Base-by-base conservation (phyloP, 805 yeast species). In the Cyberlindnera subsufficiens region DNA sequence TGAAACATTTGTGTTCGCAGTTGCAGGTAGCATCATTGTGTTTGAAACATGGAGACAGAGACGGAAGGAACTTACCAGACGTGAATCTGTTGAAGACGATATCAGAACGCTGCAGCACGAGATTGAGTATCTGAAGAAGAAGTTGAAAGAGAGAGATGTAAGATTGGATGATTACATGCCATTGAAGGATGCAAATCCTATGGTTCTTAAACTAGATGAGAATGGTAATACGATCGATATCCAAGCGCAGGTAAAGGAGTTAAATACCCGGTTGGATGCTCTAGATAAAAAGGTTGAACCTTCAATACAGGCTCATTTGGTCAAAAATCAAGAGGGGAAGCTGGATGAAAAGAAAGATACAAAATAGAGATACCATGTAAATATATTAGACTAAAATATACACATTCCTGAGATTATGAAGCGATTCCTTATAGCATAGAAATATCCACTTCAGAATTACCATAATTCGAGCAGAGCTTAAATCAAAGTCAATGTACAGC, bases 21-120 rank as follows among this genome's bases (percentile, higher is more conserved):
- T 88, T 19, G 95, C 93, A 1, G 93, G 95, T 5, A 72, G 82
- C 1, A 70, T 85, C 42, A 79, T 88, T 10, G 55, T 87, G 11
- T 86, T 74, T 57, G 96, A 88, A 58, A 74, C 86, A 22, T 69
- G 74, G 53, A 71, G 91, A 52, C 77, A 84, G 37, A 68, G 86
- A 33, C 72, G 74, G 54, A 84, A 83, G 63, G 86, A 82, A 49
- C 61, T 66, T 42, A 66, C 67, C 32, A 74, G 86, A 46, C 72
- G 82, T 44, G 88, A 80, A 43, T 70, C 74, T 0, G 74, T 86
- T 6, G 78, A 77, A n/a, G 89, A 82, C 54, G 95, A 86, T 58
- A 81, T 87, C 32, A 63, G 71, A 40, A 71, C 78, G 3, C 64
- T 86, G 17, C 91, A 86, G 58, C 79, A 75, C 41, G 91, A 86